phyloP scores from a whole-genome alignment of 169 alveolate species.

The Cystoisospora suis region DNA sequence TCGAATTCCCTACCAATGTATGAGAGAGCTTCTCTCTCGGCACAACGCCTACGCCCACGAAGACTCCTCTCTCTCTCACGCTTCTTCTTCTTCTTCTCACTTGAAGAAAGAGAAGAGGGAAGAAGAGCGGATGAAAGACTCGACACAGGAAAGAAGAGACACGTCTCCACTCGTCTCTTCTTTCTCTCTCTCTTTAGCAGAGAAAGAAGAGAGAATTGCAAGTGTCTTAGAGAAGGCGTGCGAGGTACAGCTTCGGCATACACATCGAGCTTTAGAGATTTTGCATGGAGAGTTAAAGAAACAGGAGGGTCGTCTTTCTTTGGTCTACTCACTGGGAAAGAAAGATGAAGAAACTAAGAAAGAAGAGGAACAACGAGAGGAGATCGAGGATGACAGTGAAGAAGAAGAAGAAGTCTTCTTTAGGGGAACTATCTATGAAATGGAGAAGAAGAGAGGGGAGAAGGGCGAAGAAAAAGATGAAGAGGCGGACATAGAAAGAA shows the following conservation, averaged over 20 bases:
- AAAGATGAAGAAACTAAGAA: not conserved
- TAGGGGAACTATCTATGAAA: no score
- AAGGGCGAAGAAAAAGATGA: not conserved
- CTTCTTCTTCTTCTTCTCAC: not conserved
- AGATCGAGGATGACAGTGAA: not conserved
- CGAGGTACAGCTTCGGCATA: not conserved
- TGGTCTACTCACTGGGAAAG: no score
- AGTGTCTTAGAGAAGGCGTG: not conserved
- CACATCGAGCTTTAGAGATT: not conserved
- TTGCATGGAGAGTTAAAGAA: not conserved
- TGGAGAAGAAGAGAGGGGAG: not conserved
- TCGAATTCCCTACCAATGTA: not conserved
- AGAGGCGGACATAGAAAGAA: not conserved
- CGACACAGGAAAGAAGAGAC: not conserved
- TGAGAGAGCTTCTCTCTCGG: conserved; percentile 6
- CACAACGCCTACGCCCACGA: no score
- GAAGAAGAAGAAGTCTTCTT: not conserved
- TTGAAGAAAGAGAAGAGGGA: not conserved
- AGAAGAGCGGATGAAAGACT: not conserved
- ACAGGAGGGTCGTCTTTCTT: no score
- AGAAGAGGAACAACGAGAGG: not conserved
- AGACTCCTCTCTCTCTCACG: no score
- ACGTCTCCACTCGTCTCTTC: not conserved
- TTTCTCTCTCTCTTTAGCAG: not conserved
- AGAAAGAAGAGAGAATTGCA: not conserved